Evolutionary conservation across 805 yeast genomes (phyloP), one percentile per base, ranked within the genome.

Genomic region (Lipomyces oligophaga): DNA sequence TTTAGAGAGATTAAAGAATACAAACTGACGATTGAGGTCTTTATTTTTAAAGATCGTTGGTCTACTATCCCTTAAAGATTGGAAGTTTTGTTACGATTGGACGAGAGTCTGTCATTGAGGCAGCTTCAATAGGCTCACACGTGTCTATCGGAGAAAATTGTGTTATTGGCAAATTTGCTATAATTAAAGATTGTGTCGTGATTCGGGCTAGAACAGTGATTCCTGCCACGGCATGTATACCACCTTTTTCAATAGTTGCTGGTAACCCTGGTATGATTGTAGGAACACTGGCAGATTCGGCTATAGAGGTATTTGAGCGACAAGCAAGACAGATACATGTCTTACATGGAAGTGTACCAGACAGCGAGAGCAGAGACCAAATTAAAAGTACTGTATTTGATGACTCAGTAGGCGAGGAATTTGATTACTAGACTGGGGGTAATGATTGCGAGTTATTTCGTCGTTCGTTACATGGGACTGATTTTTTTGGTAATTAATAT

Each of bases 61-160:
- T 21, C 25, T 60, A 55, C 42, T 64, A 63, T 41, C 72, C 73
- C 0, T 43, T 66, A 28, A 57, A 62, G 31, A 60, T 71, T 13
- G 74, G 74, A 19, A 60, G 60, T 34, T 61, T 51, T 38, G 74
- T 71, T 11, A 54, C 54, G 20, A 55, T 70, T 7, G 74, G 72
- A 19, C 41, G 39, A n/a, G 41, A 52, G 31, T 44, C 64, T 2
- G 36, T 32, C 5, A 40, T 68, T 13, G 57, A 64, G 39, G 71
- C 73, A 5, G 71, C 71, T 3, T 42, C 60, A n/a, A 60, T 70
- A 6, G 74, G 74, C 3, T 63, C 67, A 3, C 52, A 57, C 22
- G 71, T 68, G 2, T 30, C 50, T 11, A 66, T 70, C 8, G 73
- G 73, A 19, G 43, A 43, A 19, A 55, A 63, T 40, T 61, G 68